phyloP scores from a whole-genome alignment of 2,329 filamentous ascomycete genomes.

The Arthrinium phaeospermum region DNA sequence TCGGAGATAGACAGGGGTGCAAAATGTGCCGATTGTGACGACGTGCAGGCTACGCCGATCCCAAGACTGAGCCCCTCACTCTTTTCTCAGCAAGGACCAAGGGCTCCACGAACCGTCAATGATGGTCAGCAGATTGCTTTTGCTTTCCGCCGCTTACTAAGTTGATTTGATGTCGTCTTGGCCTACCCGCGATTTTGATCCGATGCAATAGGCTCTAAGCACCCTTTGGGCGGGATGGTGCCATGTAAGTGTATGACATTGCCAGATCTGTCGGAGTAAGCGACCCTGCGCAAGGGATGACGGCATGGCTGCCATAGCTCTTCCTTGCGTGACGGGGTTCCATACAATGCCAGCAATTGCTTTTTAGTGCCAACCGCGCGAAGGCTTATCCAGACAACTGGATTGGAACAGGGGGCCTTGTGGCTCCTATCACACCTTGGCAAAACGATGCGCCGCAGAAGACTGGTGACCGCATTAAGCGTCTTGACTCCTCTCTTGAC shows the following conservation, averaged over 20 bases:
- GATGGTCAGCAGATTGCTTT: neutral
- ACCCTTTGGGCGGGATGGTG: neutral
- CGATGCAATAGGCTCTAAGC: too few relatives aligned
- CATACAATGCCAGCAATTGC: neutral
- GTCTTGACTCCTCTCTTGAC: neutral
- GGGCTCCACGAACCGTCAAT: too few relatives aligned
- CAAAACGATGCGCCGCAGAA: neutral
- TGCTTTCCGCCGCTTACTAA: neutral
- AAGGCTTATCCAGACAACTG: neutral
- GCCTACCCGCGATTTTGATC: too few relatives aligned
- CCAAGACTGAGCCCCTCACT: neutral
- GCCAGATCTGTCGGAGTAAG: neutral
- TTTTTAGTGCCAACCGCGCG: neutral
- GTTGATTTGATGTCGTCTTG: too few relatives aligned
- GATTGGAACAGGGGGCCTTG: neutral
- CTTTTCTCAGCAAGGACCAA: too few relatives aligned
- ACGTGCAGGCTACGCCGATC: neutral
- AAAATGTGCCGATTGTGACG: neutral
- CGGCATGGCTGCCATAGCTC: too few relatives aligned
- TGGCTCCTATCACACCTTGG: neutral
- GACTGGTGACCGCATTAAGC: neutral
- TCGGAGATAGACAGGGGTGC: neutral
- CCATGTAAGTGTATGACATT: neutral
- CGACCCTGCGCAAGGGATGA: too few relatives aligned
- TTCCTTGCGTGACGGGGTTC: neutral